Conservation (phyloP, 495 filamentous ascomycete genomes). For the Neurospora sp. region DNA sequence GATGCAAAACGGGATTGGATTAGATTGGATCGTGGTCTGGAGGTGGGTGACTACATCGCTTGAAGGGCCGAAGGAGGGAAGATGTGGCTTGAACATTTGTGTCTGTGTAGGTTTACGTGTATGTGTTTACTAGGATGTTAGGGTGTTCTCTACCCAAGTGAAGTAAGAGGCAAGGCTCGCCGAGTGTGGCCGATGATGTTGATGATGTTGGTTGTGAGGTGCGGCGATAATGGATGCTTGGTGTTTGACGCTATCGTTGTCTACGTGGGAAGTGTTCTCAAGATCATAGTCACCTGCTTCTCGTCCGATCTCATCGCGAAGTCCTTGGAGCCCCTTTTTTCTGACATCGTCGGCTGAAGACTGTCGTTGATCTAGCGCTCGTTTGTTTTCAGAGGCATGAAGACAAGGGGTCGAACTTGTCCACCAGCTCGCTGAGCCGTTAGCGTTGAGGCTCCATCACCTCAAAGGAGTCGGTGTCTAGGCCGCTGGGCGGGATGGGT, state of each 20-base stretch:
- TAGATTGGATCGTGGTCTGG: background rate
- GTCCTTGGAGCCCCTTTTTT: constrained; percentile 19
- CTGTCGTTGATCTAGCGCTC: constrained; percentile 32
- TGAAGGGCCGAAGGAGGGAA: background rate
- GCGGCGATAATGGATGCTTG: background rate
- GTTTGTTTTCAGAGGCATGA: constrained; percentile 34
- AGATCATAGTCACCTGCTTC: no score
- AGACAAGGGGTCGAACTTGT: constrained; percentile 56
- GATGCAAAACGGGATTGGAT: background rate
- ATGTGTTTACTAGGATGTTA: background rate
- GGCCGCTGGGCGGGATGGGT: constrained; percentile 5
- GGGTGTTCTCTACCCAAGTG: background rate
- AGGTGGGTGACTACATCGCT: background rate
- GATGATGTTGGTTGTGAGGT: constrained; percentile 29
- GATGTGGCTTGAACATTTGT: background rate
- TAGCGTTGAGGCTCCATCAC: constrained; percentile 36
- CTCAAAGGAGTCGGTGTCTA: constrained; percentile 20
- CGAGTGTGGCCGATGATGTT: background rate
- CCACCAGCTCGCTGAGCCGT: constrained; percentile 39
- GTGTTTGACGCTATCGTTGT: background rate
- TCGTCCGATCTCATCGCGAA: constrained; percentile 13
- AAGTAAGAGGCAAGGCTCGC: background rate
- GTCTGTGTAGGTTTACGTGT: background rate
- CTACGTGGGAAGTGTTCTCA: background rate
- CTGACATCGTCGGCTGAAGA: constrained; percentile 27